A percentile compares a stretch with the other conserved stretches of the same genome.
Evolutionary conservation across 768 basidiomycete genomes (phyloP).

Genomic region (Russula emetica): DNA sequence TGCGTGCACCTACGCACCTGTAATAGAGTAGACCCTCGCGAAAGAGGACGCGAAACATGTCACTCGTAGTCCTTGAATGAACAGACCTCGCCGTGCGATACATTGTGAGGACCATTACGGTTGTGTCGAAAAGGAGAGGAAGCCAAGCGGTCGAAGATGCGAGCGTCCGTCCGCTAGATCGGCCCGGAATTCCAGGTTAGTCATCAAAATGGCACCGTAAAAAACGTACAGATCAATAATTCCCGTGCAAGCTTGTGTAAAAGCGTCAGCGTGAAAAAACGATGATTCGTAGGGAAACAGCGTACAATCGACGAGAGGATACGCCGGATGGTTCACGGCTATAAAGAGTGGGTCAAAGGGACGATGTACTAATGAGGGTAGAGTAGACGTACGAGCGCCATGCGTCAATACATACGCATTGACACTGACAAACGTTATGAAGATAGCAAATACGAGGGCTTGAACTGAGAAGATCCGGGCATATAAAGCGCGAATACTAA

Average conservation of each 20-base stretch:
- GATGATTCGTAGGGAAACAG: not conserved
- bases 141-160: constrained; percentile 42
- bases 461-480: constrained; percentile 28
- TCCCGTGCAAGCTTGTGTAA: constrained; percentile 41
- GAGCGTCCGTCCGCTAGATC: constrained; percentile 27
- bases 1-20: constrained; percentile 6
- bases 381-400: constrained; percentile 42
- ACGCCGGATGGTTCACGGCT: too few species aligned
- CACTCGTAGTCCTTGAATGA: not conserved
- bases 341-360: not conserved
- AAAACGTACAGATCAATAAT: constrained; percentile 34
- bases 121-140: constrained; percentile 41
- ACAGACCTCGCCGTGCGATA: constrained; percentile 30
- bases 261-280: not conserved
- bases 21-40: constrained; percentile 20
- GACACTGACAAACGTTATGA: constrained; percentile 42
- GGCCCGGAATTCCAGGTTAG: not conserved
- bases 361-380: not conserved
- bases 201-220: constrained; percentile 6
- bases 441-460: constrained; percentile 34
- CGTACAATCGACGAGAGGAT: too few species aligned
- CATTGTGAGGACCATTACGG: constrained; percentile 36
- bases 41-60: constrained; percentile 17
- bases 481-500: constrained; percentile 36
- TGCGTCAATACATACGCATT: constrained; percentile 52